Base-by-base conservation (phyloP, 768 basidiomycete genomes). In the Dacryopinax spathularia region DNA sequence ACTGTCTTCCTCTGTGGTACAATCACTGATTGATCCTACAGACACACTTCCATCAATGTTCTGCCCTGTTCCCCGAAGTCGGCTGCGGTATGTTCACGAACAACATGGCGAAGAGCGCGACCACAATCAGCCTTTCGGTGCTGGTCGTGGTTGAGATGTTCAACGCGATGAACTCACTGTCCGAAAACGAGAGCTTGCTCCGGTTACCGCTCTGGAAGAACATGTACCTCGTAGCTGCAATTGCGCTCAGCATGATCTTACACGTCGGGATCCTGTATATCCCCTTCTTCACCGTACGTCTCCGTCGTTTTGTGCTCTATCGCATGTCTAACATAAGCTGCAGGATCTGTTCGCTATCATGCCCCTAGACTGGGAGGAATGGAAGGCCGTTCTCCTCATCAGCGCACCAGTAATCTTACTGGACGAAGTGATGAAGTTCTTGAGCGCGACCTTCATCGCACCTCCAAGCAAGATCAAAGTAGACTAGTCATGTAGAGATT, bases 41-140 rank as follows among this genome's bases (percentile, higher is more conserved):
- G 93, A 95, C 92, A 1, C 85, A 99, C 74, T 99, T 98, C 82
- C 95, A 99, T 74, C 83, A 91, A 77, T 99, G 95, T 71, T 78
- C 86, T 1, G 62, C 81, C 10, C 70, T 79, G 63, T 97, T 96
- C 82, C 86, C 94, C 0, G 82, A 89, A 70, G 88, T 98, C 68
- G 95, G 93, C 16, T 98, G 95, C 74, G 82, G 84, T 68, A 99
- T 99, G 88, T 99, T 97, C 76, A 86, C 87, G 29, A 89, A 94
- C 73, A 81, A 81, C 65, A 85, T 91, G 81, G 78, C 95, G 13
- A 85, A 85, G 69, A 82, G 82, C 16, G 95, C 94, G 2, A 96
- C 94, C 64, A 99, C 95, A 22, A 91, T 98, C 82, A 94, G 91
- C 67, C 78, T 99, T 34, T 97, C 95, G 29, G 92, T 98, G 70